Base-by-base conservation (phyloP, 257 asterid species). In the Ajuga chamaepitys region DNA sequence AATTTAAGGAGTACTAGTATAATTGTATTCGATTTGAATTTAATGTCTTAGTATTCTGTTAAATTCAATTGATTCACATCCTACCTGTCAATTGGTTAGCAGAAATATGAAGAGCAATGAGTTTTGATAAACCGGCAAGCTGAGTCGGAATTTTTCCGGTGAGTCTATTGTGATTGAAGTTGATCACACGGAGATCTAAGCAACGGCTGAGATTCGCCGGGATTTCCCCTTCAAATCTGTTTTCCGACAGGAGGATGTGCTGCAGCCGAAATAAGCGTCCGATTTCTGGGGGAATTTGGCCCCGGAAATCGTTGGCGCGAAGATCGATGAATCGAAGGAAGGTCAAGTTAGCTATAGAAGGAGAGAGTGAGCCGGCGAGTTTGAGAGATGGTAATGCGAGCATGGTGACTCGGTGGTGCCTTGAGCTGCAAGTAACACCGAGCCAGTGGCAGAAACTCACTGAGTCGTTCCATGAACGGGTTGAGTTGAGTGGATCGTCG, bases 191-290 rank as follows among this genome's bases (percentile, higher is more conserved):
- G 8, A 67, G 73, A 6, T 57, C 17, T 12, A 16, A 1, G 20
- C 72, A 67, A 12, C 16, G 58, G 66, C 73, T 67, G 24, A 67
- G 18, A 21, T 67, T 67, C 9, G 26, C 38, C 5, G 73, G 73
- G 4, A 67, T 67, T 67, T 67, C 66, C 8, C 73, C 66, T 28
- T 11, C 58, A 20, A 67, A 57, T 3, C 2, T 4, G 9, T 67
- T 67, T 2, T 21, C 22, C 65, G 20, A 28, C 14, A 67, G 38
- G 25, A 44, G 20, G 22, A 70, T 20, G 10, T 22, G 18, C 18
- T 22, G 35, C 16, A 61, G 55, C 1, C 57, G 58, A n/a, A 18
- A 11, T 28, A 62, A 53, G 18, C 12, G 58, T 7, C 70, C 70
- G 2, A 70, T 20, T 13, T 70, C 70, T 3, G 56, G 11, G 2